Evolutionary conservation across 1,284 basidiomycete genomes (phyloP), one percentile per base, ranked within the genome.

Genomic region (Pseudozyma thailandica): DNA sequence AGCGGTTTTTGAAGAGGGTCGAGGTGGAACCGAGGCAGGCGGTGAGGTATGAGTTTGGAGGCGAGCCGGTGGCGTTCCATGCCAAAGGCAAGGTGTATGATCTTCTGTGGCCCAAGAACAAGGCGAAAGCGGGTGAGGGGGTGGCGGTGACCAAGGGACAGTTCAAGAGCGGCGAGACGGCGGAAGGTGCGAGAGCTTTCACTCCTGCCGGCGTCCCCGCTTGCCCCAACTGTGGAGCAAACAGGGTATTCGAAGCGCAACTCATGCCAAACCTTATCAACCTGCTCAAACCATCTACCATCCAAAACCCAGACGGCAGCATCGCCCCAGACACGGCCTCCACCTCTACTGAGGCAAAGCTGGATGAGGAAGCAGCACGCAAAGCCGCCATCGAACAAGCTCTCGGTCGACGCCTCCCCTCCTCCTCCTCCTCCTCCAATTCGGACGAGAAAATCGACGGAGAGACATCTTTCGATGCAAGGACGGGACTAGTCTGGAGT

Each of bases 191-290:
- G 26, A 9, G 63, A 4, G 0, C 4, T 9, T 66, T 60, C 27
- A 56, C 49, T 10, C 16, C 52, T 2, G 20, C 44, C 28, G 63
- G 38, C 6, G 65, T 81, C 4, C 77, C 78, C 2, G 56, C 73
- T 6, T 82, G 81, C 30, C 49, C 54, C 2, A 37, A 44, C 1
- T 82, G 81, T 50, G 78, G 79, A 9, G 56, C 54, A 2, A 54
- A 62, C 20, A 53, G 81, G 25, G 64, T 74, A 5, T 82, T 81
- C 39, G 81, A 82, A 57, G 60, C 77, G n/a, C 81, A 82, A 57
- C 77, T 82, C 41, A 82, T 82, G 81, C 81, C 81, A 4, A 80
- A 81, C 35, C 52, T 82, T 4, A 77, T 79, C 42, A 80, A 82
- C 54, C 47, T 77, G 16, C 62, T 82, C 16, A 68, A 69, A 4